These are phyloP conservation scores for Zalaria sp. DNA, from an alignment of 2,329 filamentous ascomycete genomes.

Conservation along the genomic window DNA sequence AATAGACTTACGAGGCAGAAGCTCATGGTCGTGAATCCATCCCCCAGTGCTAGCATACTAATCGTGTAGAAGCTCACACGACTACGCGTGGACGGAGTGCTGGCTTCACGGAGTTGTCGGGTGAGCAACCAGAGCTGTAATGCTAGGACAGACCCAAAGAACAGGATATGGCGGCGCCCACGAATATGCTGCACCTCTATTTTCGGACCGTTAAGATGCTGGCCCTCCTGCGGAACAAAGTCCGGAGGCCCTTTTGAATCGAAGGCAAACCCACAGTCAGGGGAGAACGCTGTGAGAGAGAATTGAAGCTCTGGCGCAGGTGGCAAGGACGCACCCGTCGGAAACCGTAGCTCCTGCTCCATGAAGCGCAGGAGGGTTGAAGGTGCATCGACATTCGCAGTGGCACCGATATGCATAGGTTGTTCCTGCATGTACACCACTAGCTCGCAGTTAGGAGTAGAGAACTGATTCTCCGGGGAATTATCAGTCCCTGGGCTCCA, in stretches of 20 bases:
- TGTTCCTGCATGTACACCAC: constrained; percentile 73
- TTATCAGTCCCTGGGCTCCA: constrained; percentile 61
- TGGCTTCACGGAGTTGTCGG: constrained; percentile 49
- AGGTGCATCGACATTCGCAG: constrained; percentile 10
- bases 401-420: constrained; percentile 21
- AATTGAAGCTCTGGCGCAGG: constrained; percentile 38
- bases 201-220: constrained; percentile 44
- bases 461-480: constrained; percentile 37
- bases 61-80: constrained; percentile 51
- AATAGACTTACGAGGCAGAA: constrained; percentile 43
- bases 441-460: constrained; percentile 73
- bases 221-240: constrained; percentile 33
- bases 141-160: constrained; percentile 35
- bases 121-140: constrained; percentile 43
- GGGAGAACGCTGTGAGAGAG: constrained; percentile 48
- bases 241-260: constrained; percentile 46
- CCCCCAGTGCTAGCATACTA: constrained; percentile 45
- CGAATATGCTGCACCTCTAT: constrained; percentile 34
- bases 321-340: constrained; percentile 41
- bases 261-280: constrained; percentile 52
- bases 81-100: constrained; percentile 49
- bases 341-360: constrained; percentile 45
- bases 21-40: constrained; percentile 41
- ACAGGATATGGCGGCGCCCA: constrained; percentile 37
- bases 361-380: constrained; percentile 31